These are phyloP conservation scores for Exophiala spinifera DNA, from an alignment of 2,329 filamentous ascomycete species.

Conservation along the genomic window DNA sequence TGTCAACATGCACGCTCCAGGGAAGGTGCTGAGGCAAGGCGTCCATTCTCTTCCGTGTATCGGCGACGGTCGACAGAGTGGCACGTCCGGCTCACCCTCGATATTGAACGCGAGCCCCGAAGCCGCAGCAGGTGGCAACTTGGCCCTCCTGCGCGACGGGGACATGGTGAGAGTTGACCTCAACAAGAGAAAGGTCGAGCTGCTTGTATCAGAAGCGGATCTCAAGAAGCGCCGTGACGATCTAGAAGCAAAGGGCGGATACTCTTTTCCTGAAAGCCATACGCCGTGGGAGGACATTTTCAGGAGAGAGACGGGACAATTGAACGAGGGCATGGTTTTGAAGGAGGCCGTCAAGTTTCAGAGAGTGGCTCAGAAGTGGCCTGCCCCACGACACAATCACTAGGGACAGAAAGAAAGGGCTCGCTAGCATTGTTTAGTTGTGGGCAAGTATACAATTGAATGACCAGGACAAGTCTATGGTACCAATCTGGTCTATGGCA, in stretches of 20 bases:
- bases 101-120: constrained; percentile 58
- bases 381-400: constrained; percentile 47
- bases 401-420: too few relatives aligned
- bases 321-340: constrained; percentile 50
- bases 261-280: constrained; percentile 41
- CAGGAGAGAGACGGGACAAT: constrained; percentile 44
- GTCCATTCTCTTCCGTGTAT: constrained; percentile 50
- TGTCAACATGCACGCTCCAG: constrained; percentile 53
- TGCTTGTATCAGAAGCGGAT: constrained; percentile 45
- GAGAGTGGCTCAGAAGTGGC: constrained; percentile 43
- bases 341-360: constrained; percentile 47
- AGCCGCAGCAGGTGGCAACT: constrained; percentile 53
- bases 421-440: too few relatives aligned
- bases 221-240: constrained; percentile 40
- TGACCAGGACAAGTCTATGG: too few relatives aligned
- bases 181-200: constrained; percentile 48
- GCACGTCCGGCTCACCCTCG: constrained; percentile 54
- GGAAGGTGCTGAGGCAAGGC: constrained; percentile 45
- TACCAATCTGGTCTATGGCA: too few relatives aligned
- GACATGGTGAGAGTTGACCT: constrained; percentile 52
- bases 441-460: too few relatives aligned
- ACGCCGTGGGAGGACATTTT: constrained; percentile 54
- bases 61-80: constrained; percentile 55
- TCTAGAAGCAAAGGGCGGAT: constrained; percentile 40
- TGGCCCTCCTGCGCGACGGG: constrained; percentile 51